Conservation (phyloP, 768 basidiomycete genomes). For the Nidularia sp. region DNA sequence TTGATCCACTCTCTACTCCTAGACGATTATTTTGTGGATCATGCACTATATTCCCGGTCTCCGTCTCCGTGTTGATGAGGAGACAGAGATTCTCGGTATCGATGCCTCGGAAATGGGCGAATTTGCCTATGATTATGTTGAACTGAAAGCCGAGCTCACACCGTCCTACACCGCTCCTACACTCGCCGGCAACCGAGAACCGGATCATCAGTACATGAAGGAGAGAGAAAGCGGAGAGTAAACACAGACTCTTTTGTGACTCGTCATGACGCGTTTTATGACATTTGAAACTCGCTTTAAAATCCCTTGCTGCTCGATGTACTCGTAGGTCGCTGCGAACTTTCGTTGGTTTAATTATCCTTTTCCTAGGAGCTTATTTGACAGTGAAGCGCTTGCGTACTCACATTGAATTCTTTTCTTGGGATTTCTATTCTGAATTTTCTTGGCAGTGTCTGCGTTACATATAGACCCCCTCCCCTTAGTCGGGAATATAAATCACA, state of each 20-base stretch:
- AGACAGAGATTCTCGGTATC: constrained; percentile 61
- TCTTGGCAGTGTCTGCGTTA: too few species aligned
- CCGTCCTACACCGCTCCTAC: background rate
- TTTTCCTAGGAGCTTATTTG: too few species aligned
- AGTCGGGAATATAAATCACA: too few species aligned
- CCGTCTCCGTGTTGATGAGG: constrained; percentile 56
- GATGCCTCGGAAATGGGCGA: constrained; percentile 77
- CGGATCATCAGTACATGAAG: background rate
- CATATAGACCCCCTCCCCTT: too few species aligned
- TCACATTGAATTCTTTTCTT: too few species aligned
- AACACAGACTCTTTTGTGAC: background rate
- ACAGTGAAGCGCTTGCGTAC: too few species aligned
- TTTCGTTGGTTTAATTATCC: too few species aligned
- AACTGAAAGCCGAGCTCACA: constrained; percentile 42
- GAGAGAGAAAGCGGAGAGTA: background rate
- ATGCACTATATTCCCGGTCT: constrained; percentile 78
- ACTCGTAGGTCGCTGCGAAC: too few species aligned
- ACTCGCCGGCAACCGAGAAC: background rate
- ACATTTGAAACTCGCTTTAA: too few species aligned
- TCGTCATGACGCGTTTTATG: too few species aligned
- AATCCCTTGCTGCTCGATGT: too few species aligned
- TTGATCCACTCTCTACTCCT: background rate
- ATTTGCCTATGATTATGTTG: constrained; percentile 69
- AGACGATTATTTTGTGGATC: constrained; percentile 71
- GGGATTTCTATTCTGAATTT: too few species aligned